Percentiles rank a stretch among this genome's conserved stretches.
Evolutionary conservation across 257 asterid species (phyloP).

Genomic region (Lithospermum erythrorhizon): DNA sequence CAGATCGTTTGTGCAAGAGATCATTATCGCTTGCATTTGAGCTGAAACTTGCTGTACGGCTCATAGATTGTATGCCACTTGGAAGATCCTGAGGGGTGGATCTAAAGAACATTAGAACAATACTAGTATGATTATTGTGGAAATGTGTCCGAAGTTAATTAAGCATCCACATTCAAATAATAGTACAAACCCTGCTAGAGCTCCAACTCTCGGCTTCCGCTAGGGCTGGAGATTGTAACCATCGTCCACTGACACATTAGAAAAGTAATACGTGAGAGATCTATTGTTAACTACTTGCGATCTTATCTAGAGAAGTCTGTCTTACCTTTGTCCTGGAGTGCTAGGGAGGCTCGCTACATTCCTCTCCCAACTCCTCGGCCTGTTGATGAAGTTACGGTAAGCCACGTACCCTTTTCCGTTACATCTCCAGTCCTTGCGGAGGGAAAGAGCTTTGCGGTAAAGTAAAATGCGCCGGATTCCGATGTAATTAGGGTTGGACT

Average conservation of each 20-base stretch:
- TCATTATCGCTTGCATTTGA: slow-evolving; percentile 62
- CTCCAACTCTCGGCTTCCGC: slow-evolving; percentile 73
- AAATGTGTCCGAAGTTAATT: too few relatives aligned
- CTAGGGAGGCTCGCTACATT: slow-evolving; percentile 42
- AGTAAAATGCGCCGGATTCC: slow-evolving; percentile 94
- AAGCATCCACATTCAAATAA: not conserved
- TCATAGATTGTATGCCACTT: slow-evolving; percentile 49
- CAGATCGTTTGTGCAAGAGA: slow-evolving; percentile 56
- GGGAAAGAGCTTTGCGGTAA: slow-evolving; percentile 68
- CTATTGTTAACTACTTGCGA: too few relatives aligned
- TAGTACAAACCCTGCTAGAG: slow-evolving; percentile 44
- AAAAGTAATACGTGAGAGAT: too few relatives aligned
- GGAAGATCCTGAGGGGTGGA: slow-evolving; percentile 38
- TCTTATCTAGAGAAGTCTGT: not conserved
- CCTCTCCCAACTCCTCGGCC: slow-evolving; percentile 78
- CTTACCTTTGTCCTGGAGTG: slow-evolving; percentile 89
- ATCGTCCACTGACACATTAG: slow-evolving; percentile 81
- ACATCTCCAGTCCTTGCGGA: slow-evolving; percentile 94
- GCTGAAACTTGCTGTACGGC: slow-evolving; percentile 58
- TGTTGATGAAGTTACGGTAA: slow-evolving; percentile 70
- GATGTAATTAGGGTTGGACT: slow-evolving; percentile 74
- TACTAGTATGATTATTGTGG: too few relatives aligned
- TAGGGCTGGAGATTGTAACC: slow-evolving; percentile 67
- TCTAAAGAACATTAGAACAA: too few relatives aligned
- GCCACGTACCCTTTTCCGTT: slow-evolving; percentile 88